phyloP scores from a whole-genome alignment of 305 asterid genomes.

The Plantago coronopus region DNA sequence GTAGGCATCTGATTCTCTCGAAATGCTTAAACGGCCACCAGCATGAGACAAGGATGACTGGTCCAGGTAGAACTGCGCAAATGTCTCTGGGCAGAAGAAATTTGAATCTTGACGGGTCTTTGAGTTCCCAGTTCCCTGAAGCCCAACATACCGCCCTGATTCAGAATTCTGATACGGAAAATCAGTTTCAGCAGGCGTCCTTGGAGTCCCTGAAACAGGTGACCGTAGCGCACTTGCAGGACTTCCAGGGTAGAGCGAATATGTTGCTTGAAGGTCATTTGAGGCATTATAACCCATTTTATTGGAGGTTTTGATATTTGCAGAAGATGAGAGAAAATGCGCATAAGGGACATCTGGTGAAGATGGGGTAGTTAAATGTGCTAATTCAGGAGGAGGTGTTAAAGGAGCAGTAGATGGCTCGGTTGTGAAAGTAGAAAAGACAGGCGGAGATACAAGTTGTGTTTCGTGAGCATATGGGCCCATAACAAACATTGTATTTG shows the following conservation, averaged over 20 bases:
- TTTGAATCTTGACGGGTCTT: constrained; percentile 70
- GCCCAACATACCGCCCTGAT: constrained; percentile 50
- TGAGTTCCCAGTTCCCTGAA: constrained; percentile 37
- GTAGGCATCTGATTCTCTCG: constrained; percentile 80
- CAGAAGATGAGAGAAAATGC: constrained; percentile 64
- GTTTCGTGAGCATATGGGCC: constrained; percentile 88
- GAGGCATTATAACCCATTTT: constrained; percentile 38
- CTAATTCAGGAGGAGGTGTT: constrained; percentile 84
- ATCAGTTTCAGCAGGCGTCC: constrained; percentile 31
- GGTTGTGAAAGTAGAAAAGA: constrained; percentile 77
- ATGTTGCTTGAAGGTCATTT: constrained; percentile 64
- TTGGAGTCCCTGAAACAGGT: constrained; percentile 61
- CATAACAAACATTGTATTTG: constrained; percentile 62
- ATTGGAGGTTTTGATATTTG: constrained; percentile 33
- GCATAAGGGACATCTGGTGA: constrained; percentile 95
- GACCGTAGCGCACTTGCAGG: constrained; percentile 72
- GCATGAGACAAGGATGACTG: constrained; percentile 75
- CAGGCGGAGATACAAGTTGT: constrained; percentile 86
- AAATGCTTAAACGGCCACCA: constrained; percentile 91
- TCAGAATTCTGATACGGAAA: constrained; percentile 44
- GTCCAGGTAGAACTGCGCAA: constrained; percentile 86
- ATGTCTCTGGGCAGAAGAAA: constrained; percentile 96
- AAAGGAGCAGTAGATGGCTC: constrained; percentile 88
- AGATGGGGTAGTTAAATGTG: constrained; percentile 85
- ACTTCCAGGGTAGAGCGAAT: constrained; percentile 67